Evolutionary conservation across 73 alveolate species (phyloP), one percentile per base, ranked within the genome.

Genomic region (Paramecium biaurelia): DNA sequence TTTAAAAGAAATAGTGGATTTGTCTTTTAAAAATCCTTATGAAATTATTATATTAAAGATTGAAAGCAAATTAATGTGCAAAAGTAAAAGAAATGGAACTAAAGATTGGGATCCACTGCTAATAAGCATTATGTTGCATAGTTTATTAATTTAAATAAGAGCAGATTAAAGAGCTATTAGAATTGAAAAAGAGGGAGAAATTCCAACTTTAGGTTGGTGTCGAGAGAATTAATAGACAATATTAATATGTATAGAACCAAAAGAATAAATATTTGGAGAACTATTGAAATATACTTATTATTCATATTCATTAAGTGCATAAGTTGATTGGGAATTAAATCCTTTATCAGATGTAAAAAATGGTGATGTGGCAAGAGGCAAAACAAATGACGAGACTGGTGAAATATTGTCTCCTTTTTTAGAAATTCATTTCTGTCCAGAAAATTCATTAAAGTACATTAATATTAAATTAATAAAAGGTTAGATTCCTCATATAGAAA

Each of bases 381-480:
- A 5, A 15, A 15, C 14, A 20, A 41, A 45, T 42, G 30, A 41
- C 11, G 45, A 45, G 1, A 37, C 38, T 8, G 86, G 28, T 1
- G 32, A 34, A 72, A 72, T 72, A 28, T 72, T 34, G 86, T 72
- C 86, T 72, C 86, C 86, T 21, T 79, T 79, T 23, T 34, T 79
- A 12, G 90, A 79, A 45, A 79, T 79, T 42, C 90, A 79, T 79
- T 79, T 20, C n/a, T 18, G 56, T 45, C 90, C 90, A 41, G 74
- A 38, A 20, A 45, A 43, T 42, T 30, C 45, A 5, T 79, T 43
- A 11, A 63, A 32, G 84, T 63, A 30, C 0, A 1, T 18, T 26
- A 3, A 23, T 23, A 23, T 6, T 63, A 4, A 7, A 23, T 12
- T 63, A 63, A 12, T 3, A 12, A n/a, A n/a, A 79, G 90, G 9